phyloP scores from a whole-genome alignment of 2,329 filamentous ascomycete genomes.

The Trichoderma hamatum region DNA sequence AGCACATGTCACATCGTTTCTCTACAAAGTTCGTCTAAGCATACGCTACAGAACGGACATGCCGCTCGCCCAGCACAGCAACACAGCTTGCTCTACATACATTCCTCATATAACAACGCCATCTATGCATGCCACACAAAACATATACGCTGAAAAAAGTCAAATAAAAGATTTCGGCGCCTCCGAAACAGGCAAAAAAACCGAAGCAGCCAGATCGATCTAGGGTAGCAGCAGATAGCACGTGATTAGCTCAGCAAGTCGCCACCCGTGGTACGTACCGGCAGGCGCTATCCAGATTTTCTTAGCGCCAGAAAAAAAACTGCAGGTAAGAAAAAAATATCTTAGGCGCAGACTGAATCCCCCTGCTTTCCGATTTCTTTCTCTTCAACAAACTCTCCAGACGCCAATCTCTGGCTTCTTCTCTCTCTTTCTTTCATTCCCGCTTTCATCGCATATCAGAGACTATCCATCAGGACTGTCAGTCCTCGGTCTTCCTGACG shows the following conservation, averaged over 20 bases:
- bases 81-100: neutral
- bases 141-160: neutral
- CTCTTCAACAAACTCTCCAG: conserved; percentile 24
- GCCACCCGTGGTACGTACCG: conserved; percentile 26
- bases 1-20: neutral
- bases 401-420: conserved; percentile 4
- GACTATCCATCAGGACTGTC: conserved; percentile 7
- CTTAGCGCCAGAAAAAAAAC: conserved; percentile 33
- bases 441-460: conserved; percentile 24
- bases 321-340: conserved; percentile 32
- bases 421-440: conserved; percentile 36
- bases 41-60: neutral
- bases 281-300: conserved; percentile 26
- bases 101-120: neutral
- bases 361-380: conserved; percentile 22
- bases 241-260: conserved; percentile 22
- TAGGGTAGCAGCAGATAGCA: conserved; percentile 14
- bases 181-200: neutral
- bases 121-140: neutral
- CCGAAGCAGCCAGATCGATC: neutral
- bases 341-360: conserved; percentile 24
- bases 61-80: neutral
- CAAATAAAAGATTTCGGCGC: neutral
- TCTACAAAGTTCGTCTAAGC: no score
- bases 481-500: conserved; percentile 6